These are phyloP conservation scores for Fusarium tjaetaba DNA, from an alignment of 2,329 filamentous ascomycete genomes.

Conservation along the genomic window DNA sequence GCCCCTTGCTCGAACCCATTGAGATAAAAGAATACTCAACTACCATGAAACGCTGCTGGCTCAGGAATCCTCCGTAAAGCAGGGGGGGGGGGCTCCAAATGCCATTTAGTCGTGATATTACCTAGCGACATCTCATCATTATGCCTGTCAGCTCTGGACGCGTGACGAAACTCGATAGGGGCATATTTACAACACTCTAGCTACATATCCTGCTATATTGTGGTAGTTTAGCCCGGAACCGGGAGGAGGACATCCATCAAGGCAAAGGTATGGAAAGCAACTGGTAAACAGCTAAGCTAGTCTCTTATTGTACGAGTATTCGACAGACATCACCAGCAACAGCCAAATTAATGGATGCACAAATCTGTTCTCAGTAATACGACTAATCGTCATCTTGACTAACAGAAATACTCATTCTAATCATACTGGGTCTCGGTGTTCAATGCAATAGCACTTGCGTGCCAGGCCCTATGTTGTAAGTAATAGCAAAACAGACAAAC, in stretches of 20 bases:
- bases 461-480: not conserved
- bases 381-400: not conserved
- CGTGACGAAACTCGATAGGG: not conserved
- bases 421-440: not conserved
- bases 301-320: not conserved
- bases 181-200: not conserved
- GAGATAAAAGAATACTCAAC: not conserved
- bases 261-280: not conserved
- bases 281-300: not conserved
- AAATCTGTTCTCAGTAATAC: not conserved
- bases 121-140: not conserved
- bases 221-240: not conserved
- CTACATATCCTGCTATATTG: not conserved
- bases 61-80: not conserved
- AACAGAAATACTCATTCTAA: not conserved
- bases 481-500: not conserved
- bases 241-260: not conserved
- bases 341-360: not conserved
- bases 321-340: not conserved
- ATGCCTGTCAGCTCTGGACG: not conserved
- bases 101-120: conserved; percentile 6
- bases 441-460: conserved; percentile 4
- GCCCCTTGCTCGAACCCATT: not conserved
- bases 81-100: not conserved
- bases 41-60: not conserved